Percentiles rank a stretch among this genome's conserved stretches.
Evolutionary conservation across 139 green algal species (phyloP).

Genomic region (Raphidocelis subcapitata): DNA sequence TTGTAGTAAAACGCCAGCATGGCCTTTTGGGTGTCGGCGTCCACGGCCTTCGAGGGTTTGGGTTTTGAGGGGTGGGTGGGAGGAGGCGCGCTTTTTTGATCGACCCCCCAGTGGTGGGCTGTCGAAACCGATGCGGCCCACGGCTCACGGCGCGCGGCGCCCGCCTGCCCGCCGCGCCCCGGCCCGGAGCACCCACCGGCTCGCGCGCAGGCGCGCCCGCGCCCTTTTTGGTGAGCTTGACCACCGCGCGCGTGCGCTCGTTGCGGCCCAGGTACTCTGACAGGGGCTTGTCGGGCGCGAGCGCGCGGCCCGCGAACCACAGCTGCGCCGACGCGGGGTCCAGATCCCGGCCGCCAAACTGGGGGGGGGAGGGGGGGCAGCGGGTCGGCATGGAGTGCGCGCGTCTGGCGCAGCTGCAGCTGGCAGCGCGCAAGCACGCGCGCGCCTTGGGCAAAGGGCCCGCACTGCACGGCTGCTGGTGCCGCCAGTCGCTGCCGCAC

Average conservation of each 20-base stretch:
- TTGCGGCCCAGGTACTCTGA: conserved; percentile 69
- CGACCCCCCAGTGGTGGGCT: no score
- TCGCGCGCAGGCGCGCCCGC: conserved; percentile 57
- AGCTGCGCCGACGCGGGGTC: conserved; percentile 56
- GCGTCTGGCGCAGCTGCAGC: no score
- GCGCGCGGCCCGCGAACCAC: conserved; percentile 84
- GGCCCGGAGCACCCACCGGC: conserved; percentile 45
- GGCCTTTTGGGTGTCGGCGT: conserved; percentile 80
- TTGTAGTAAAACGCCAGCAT: conserved; percentile 90
- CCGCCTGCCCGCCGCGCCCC: no score
- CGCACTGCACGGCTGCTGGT: no score
- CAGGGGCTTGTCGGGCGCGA: conserved; percentile 74
- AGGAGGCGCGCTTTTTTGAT: no score
- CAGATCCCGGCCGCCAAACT: conserved; percentile 65
- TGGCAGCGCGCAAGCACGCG: no score
- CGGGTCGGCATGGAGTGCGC: no score
- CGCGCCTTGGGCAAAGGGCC: no score
- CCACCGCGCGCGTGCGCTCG: conserved; percentile 61
- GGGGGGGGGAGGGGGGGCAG: conserved; percentile 15
- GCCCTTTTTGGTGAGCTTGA: conserved; percentile 78
- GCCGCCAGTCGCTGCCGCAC: background rate
- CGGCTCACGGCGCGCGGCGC: no score
- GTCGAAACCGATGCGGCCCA: no score
- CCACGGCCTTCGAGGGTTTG: conserved; percentile 63
- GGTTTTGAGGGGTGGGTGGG: no score